Evolutionary conservation across 2,329 filamentous ascomycete genomes (phyloP).

Genomic region (Drechslerella stenobrocha): DNA sequence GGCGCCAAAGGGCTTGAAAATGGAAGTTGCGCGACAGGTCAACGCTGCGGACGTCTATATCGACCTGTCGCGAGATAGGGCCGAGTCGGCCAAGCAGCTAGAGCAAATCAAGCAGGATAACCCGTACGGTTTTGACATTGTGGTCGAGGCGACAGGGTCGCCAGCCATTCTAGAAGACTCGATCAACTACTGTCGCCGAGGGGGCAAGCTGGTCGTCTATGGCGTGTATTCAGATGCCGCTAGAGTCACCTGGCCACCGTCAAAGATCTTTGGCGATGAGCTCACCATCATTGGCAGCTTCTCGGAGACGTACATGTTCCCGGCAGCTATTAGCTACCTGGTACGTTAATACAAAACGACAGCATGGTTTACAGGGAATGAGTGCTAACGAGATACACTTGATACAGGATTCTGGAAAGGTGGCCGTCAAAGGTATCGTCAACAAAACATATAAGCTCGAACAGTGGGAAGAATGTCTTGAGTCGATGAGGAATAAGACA

Average conservation of each 20-base stretch:
- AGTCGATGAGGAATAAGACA: conserved; percentile 71
- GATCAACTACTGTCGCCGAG: conserved; percentile 71
- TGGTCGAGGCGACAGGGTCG: conserved; percentile 65
- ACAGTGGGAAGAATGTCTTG: conserved; percentile 70
- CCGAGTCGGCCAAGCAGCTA: conserved; percentile 65
- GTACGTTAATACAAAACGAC: conserved; percentile 53
- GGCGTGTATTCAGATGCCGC: conserved; percentile 69
- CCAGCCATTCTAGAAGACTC: conserved; percentile 70
- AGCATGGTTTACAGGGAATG: conserved; percentile 53
- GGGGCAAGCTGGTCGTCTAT: conserved; percentile 72
- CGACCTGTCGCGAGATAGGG: conserved; percentile 59
- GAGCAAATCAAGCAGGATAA: conserved; percentile 66
- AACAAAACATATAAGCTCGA: conserved; percentile 75
- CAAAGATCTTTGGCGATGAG: conserved; percentile 70
- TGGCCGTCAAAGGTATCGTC: conserved; percentile 69
- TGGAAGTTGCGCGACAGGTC: conserved; percentile 67
- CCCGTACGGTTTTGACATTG: conserved; percentile 73
- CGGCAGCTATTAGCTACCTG: conserved; percentile 62
- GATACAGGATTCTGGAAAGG: conserved; percentile 61
- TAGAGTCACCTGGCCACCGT: conserved; percentile 69
- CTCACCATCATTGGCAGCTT: conserved; percentile 75
- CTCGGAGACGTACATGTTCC: conserved; percentile 74
- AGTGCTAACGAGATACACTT: conserved; percentile 56
- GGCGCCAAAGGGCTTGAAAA: conserved; percentile 70
- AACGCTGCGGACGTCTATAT: conserved; percentile 63